phyloP scores from a whole-genome alignment of 2,329 filamentous ascomycete species.

The Ophiostoma quercus region DNA sequence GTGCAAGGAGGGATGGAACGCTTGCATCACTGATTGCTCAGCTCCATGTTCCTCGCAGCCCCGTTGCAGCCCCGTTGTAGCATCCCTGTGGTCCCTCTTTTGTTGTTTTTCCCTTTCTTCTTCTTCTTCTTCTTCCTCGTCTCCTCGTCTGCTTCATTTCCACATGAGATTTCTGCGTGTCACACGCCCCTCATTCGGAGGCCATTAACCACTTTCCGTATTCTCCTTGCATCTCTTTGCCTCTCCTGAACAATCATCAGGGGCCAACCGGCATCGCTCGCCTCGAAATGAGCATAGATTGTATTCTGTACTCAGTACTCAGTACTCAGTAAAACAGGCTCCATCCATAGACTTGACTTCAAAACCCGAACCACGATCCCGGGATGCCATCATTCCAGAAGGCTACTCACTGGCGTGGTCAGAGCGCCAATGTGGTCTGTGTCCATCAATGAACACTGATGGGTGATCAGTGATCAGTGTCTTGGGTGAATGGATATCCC shows the following conservation, averaged over 20 bases:
- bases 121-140: constrained; percentile 9
- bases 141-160: constrained; percentile 8
- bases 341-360: background rate
- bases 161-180: constrained; percentile 1
- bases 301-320: background rate
- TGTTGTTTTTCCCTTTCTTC: background rate
- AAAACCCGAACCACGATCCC: constrained; percentile 14
- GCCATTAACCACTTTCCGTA: background rate
- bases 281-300: background rate
- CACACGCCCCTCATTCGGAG: background rate
- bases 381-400: background rate
- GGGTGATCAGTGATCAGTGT: background rate
- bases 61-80: background rate
- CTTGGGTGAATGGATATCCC: background rate
- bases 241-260: background rate
- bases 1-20: background rate
- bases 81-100: constrained; percentile 9
- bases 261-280: constrained; percentile 2
- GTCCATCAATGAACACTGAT: background rate
- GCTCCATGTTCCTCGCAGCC: constrained; percentile 3
- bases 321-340: background rate
- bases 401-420: background rate
- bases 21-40: background rate
- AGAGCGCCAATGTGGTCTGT: constrained; percentile 1
- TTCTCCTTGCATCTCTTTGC: constrained; percentile 1